These are phyloP conservation scores for Amoeboradix gromovi DNA, from an alignment of 371 early-diverging fungal genomes.

Conservation along the genomic window DNA sequence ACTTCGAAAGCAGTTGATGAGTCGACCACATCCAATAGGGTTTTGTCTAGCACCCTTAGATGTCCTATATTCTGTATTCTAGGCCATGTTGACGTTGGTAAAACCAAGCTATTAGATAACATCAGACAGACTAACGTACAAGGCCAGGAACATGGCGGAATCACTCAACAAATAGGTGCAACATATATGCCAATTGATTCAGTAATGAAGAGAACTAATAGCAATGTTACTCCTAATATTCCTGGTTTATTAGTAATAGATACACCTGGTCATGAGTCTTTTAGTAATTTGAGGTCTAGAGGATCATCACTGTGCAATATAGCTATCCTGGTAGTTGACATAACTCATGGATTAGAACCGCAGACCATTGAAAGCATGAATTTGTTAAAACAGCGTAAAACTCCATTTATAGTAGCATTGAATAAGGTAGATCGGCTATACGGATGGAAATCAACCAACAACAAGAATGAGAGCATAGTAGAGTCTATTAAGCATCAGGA, in stretches of 20 bases:
- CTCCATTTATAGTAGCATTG: slow-evolving; percentile 97
- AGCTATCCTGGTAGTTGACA: slow-evolving; percentile 97
- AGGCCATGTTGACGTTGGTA: slow-evolving; percentile 99
- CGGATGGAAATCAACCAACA: slow-evolving; percentile 65
- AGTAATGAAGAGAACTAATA: slow-evolving; percentile 57
- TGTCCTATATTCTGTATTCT: slow-evolving; percentile 98
- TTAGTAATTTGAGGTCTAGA: slow-evolving; percentile 90
- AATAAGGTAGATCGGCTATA: slow-evolving; percentile 99
- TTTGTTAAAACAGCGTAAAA: slow-evolving; percentile 71
- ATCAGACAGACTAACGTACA: slow-evolving; percentile 99
- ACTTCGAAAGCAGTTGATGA: slow-evolving; percentile 11
- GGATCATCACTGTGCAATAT: slow-evolving; percentile 99
- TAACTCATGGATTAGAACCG: slow-evolving; percentile 96
- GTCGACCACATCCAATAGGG: slow-evolving; percentile 28
- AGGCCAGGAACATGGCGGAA: slow-evolving; percentile 99
- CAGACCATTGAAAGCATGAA: slow-evolving; percentile 95
- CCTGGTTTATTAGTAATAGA: slow-evolving; percentile 98
- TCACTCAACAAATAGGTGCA: slow-evolving; percentile 99
- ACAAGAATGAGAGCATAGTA: slow-evolving; percentile 52
- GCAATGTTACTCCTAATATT: slow-evolving; percentile 33
- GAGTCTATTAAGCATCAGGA: slow-evolving; percentile 51
- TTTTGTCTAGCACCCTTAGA: slow-evolving; percentile 48
- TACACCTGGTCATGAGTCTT: slow-evolving; percentile 99
- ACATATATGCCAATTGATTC: slow-evolving; percentile 96
- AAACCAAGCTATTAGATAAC: slow-evolving; percentile 97